Percentiles rank a stretch among this genome's conserved stretches.
Conservation (phyloP, 192 early-diverging fungal genomes). For the Dissophora ornata region DNA sequence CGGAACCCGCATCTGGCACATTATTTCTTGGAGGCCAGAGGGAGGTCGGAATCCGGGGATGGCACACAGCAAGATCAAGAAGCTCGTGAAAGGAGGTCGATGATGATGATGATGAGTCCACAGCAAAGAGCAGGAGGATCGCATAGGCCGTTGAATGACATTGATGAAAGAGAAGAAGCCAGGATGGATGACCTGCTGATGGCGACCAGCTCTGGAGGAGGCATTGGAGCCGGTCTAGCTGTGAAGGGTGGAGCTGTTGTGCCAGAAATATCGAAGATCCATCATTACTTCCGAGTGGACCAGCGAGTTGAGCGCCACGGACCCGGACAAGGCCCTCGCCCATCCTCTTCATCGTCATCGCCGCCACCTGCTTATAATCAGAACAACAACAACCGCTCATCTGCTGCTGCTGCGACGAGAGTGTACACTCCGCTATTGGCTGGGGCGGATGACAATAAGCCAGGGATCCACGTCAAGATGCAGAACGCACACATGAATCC, state of each 20-base stretch:
- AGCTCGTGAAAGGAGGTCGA: conserved; percentile 1
- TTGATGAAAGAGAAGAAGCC: conserved; percentile 44
- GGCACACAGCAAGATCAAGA: not conserved
- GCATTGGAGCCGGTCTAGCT: not conserved
- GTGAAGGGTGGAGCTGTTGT: conserved; percentile 14
- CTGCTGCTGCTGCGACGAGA: not conserved
- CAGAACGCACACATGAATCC: not conserved
- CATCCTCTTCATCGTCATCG: conserved; percentile 22
- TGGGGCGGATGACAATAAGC: not conserved
- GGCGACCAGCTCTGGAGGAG: conserved; percentile 2
- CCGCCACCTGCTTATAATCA: conserved; percentile 21
- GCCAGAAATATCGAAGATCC: conserved; percentile 34
- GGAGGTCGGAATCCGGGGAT: not conserved
- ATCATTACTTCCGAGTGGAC: conserved; percentile 46
- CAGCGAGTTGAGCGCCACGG: conserved; percentile 25
- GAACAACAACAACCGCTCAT: conserved; percentile 1
- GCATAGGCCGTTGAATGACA: conserved; percentile 16
- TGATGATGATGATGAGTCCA: conserved; percentile 27
- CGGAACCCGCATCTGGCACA: conserved; percentile 30
- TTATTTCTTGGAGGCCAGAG: conserved; percentile 22
- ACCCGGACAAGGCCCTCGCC: conserved; percentile 3
- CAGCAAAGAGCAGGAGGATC: not conserved
- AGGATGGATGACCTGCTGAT: conserved; percentile 43
- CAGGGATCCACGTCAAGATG: not conserved
- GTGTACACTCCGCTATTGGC: conserved; percentile 24